Conservation (phyloP, 768 basidiomycete species). For the Pleurotus giganteus region DNA sequence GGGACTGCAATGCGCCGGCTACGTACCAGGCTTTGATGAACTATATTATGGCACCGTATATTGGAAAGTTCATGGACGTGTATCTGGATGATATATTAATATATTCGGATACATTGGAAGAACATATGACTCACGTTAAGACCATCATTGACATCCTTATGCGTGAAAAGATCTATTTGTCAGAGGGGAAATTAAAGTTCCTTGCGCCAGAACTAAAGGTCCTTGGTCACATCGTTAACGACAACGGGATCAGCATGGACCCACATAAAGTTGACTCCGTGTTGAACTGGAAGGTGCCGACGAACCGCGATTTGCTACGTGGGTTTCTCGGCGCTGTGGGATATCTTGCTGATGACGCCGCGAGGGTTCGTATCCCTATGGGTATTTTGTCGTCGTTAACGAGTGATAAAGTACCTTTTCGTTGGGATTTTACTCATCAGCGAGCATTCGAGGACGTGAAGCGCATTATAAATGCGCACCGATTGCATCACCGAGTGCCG, state of each 20-base stretch:
- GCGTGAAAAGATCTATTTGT: conserved; percentile 25
- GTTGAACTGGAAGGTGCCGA: conserved; percentile 21
- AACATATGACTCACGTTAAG: conserved; percentile 29
- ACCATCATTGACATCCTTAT: conserved; percentile 24
- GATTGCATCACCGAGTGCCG: conserved; percentile 6
- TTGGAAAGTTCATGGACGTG: conserved; percentile 26
- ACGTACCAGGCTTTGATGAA: conserved; percentile 39
- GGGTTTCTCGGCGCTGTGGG: conserved; percentile 31
- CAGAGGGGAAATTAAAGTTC: conserved; percentile 22
- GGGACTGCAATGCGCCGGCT: conserved; percentile 26
- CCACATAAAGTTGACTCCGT: conserved; percentile 29
- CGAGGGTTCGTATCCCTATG: conserved; percentile 23
- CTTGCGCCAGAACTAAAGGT: conserved; percentile 14
- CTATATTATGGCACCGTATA: conserved; percentile 24
- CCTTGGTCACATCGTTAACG: conserved; percentile 22
- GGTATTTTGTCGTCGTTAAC: conserved; percentile 18
- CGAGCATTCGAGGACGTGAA: conserved; percentile 26
- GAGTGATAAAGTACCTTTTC: conserved; percentile 11
- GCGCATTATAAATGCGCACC: conserved; percentile 1
- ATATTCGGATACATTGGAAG: conserved; percentile 29
- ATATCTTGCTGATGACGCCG: conserved; percentile 24
- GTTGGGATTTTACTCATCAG: conserved; percentile 13
- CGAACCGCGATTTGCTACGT: conserved; percentile 22
- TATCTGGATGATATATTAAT: conserved; percentile 36
- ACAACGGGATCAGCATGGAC: conserved; percentile 28